Percentiles rank a stretch among this genome's conserved stretches.
Evolutionary conservation across 202 grass and related monocot species (phyloP).

Genomic region (Zoysia matrella): DNA sequence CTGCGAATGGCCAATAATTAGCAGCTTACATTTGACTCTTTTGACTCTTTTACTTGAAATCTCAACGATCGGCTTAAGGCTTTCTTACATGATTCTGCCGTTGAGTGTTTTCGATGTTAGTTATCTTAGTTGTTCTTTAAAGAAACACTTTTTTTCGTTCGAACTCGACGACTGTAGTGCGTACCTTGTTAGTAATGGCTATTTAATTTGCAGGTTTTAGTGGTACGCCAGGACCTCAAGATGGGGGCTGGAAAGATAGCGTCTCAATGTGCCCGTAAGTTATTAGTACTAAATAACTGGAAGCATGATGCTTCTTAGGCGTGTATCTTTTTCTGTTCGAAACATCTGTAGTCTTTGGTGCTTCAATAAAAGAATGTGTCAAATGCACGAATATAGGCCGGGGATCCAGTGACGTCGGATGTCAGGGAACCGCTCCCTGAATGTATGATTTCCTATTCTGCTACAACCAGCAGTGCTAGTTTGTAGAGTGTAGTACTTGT

Average conservation of each 20-base stretch:
- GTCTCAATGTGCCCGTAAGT: constrained; percentile 96
- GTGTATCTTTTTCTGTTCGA: constrained; percentile 6
- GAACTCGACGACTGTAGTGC: neutral
- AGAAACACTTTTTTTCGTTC: neutral
- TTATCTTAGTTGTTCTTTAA: neutral
- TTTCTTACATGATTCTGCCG: too few species aligned
- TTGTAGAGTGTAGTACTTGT: neutral
- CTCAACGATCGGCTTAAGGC: too few species aligned
- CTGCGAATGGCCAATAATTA: neutral
- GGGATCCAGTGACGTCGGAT: too few species aligned
- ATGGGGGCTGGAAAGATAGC: constrained; percentile 95
- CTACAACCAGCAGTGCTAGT: neutral
- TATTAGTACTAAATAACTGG: neutral
- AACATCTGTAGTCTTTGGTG: neutral
- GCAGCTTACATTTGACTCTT: neutral
- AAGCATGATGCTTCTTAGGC: neutral
- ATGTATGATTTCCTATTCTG: neutral
- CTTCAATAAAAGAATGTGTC: neutral
- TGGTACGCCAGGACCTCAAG: constrained; percentile 91
- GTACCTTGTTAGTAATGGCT: neutral
- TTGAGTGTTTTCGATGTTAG: neutral
- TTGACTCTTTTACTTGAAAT: neutral
- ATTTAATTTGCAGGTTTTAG: constrained; percentile 65
- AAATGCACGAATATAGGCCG: neutral
- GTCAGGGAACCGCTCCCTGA: too few species aligned